Evolutionary conservation across 2,329 filamentous ascomycete genomes (phyloP).

Genomic region (Aspergillus tamarii): DNA sequence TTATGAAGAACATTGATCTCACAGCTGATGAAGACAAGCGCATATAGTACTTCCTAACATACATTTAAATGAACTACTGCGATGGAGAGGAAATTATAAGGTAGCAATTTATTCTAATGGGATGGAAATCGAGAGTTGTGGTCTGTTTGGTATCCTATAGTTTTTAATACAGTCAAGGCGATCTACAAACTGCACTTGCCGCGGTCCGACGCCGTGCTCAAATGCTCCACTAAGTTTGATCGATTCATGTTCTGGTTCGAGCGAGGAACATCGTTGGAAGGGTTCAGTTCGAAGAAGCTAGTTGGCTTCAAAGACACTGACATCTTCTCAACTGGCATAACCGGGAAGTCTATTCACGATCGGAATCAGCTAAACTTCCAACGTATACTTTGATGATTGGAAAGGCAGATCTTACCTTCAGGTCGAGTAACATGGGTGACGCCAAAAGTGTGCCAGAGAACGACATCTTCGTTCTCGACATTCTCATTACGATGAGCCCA

Average conservation of each 20-base stretch:
- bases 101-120: no score
- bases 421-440: background rate
- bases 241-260: background rate
- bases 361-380: background rate
- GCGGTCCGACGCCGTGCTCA: background rate
- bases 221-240: background rate
- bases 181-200: background rate
- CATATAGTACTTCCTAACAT: no score
- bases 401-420: background rate
- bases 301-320: background rate
- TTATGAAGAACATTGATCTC: no score
- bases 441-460: slow-evolving; percentile 1
- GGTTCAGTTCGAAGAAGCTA: background rate
- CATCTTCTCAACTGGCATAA: slow-evolving; percentile 4
- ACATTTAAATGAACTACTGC: no score
- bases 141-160: no score
- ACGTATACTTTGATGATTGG: background rate
- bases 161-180: no score
- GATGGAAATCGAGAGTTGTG: accelerated
- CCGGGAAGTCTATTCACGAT: background rate
- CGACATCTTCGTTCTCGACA: slow-evolving; percentile 24
- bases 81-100: no score
- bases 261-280: background rate
- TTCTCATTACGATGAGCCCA: background rate
- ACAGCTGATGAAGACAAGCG: no score